These are phyloP conservation scores for Elongisporangium prolatum DNA, from an alignment of 352 stramenopile genomes.

Conservation along the genomic window DNA sequence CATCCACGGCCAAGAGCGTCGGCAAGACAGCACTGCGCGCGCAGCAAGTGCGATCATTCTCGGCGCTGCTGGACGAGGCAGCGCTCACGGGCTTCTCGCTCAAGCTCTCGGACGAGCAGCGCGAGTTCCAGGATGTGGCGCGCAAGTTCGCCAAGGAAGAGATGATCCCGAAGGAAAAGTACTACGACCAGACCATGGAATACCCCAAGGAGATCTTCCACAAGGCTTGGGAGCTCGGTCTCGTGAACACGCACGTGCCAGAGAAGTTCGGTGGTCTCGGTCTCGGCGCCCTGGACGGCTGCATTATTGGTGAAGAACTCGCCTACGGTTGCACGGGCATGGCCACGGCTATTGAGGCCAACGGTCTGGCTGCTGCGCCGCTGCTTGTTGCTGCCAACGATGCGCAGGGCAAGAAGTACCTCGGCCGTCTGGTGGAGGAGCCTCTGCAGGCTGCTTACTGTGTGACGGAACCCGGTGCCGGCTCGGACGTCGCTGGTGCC, in stretches of 20 bases:
- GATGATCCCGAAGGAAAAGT: conserved; percentile 85
- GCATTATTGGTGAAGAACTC: conserved; percentile 88
- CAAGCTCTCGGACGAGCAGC: conserved; percentile 85
- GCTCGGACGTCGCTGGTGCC: conserved; percentile 84
- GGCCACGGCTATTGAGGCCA: conserved; percentile 89
- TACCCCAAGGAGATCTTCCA: conserved; percentile 86
- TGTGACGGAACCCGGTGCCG: conserved; percentile 88
- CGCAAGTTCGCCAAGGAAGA: conserved; percentile 88
- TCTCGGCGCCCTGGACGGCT: conserved; percentile 74
- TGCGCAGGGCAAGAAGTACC: conserved; percentile 83
- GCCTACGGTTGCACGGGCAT: conserved; percentile 90
- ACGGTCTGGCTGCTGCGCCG: conserved; percentile 75
- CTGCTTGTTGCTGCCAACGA: conserved; percentile 82
- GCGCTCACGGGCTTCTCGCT: conserved; percentile 50
- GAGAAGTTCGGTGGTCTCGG: conserved; percentile 83
- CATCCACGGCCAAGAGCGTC: conserved; percentile 8
- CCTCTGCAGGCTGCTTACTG: conserved; percentile 85
- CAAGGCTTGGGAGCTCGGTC: conserved; percentile 86
- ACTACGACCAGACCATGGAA: conserved; percentile 83
- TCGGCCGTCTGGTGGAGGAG: conserved; percentile 77
- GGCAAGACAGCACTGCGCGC: conserved; percentile 12
- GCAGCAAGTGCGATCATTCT: conserved; percentile 26
- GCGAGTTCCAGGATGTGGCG: conserved; percentile 80
- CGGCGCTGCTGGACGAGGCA: conserved; percentile 46
- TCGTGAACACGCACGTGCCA: conserved; percentile 86